Base-by-base conservation (phyloP, 306 rosid genomes). In the Carpinus fangiana region DNA sequence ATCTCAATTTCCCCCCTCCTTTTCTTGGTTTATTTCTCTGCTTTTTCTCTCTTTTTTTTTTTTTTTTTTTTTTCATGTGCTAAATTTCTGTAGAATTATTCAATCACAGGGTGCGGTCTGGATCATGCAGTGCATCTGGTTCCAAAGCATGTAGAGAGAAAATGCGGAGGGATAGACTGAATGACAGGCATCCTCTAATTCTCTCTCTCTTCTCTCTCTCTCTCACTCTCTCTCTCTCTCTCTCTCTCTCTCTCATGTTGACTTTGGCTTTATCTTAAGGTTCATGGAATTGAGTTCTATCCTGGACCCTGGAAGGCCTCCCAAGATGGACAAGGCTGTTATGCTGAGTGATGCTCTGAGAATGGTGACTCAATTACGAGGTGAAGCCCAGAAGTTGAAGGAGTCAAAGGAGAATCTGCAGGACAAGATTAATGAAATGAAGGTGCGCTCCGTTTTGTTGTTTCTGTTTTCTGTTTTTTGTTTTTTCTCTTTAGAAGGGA, bases 141-240 rank as follows among this genome's bases (percentile, higher is more conserved):
- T 80, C 96, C 61, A 95, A 93, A 86, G 98, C 99, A 74, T 85
- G 93, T 78, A 91, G 93, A 65, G 99, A 95, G 90, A 95, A 95
- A 89, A 23, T 89, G 80, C 86, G 99, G 65, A 89, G 99, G 90
- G 94, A 95, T 69, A 90, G 84, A 76, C 86, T 95, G 38, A 95
- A 95, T 79, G 98, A 95, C 86, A 95, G 95, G 99, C 87, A 90
- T 75, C 53, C 36, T 70, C 54, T 60, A 38, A 51, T 70, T 70
- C 76, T 56, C 64, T 82, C 62, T 36, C 38, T 56, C 60, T 31
- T 20, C 9, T 80, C 55, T 41, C 70, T 76, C 57, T 73, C 12
- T 79, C 12, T 66, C 21, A 74, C 78, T 31, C 81, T 76, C 75
- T 60, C 73, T 83, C 81, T 81, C 72, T 65, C 61, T 55, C 79